phyloP scores from a whole-genome alignment of 805 yeast species.

The Zygosaccharomyces gambellarensis region DNA sequence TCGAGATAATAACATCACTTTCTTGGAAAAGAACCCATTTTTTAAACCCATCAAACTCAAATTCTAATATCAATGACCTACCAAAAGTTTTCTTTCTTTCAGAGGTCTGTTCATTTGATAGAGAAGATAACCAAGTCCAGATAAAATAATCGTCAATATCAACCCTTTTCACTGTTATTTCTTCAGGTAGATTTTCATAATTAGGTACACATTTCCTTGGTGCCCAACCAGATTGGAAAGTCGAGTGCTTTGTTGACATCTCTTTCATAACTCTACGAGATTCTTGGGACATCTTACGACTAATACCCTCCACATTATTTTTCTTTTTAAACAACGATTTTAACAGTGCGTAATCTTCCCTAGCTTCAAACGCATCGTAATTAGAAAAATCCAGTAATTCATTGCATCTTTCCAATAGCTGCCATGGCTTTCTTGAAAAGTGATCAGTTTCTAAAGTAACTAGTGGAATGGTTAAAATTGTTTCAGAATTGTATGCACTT shows the following conservation, averaged over 20 bases:
- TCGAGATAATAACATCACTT: constrained; percentile 40
- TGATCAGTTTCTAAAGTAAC: constrained; percentile 49
- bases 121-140: constrained; percentile 84
- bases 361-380: constrained; percentile 61
- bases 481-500: constrained; percentile 36
- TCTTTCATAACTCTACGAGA: constrained; percentile 52
- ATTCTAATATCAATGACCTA: constrained; percentile 74
- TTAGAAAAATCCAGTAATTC: constrained; percentile 63
- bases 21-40: constrained; percentile 79
- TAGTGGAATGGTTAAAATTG: constrained; percentile 54
- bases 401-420: constrained; percentile 54
- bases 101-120: constrained; percentile 68
- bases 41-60: constrained; percentile 67
- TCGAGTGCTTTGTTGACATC: constrained; percentile 38
- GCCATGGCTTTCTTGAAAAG: constrained; percentile 47
- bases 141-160: constrained; percentile 82
- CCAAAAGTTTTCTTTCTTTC: constrained; percentile 68
- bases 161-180: constrained; percentile 48
- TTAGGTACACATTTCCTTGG: constrained; percentile 26
- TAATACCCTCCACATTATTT: constrained; percentile 47
- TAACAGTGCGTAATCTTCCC: constrained; percentile 72
- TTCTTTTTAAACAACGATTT: constrained; percentile 63
- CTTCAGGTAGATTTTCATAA: constrained; percentile 23
- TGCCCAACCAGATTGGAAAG: constrained; percentile 42
- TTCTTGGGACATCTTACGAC: constrained; percentile 66